Evolutionary conservation across 805 yeast genomes (phyloP).

Genomic region (Kazachstania africana): DNA sequence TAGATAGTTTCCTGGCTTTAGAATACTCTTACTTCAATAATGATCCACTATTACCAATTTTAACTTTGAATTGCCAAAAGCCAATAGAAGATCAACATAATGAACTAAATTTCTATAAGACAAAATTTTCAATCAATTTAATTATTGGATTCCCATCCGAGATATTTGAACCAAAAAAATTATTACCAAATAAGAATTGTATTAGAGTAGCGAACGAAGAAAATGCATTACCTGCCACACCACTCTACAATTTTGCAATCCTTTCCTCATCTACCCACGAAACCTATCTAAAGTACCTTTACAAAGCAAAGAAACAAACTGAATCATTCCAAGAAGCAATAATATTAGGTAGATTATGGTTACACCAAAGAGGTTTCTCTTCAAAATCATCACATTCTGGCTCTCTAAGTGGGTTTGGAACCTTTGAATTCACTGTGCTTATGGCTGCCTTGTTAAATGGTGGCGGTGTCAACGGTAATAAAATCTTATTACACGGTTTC

Average conservation of each 20-base stretch:
- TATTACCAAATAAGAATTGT: conserved; percentile 72
- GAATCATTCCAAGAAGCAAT: conserved; percentile 83
- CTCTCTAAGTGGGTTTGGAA: conserved; percentile 67
- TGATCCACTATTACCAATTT: conserved; percentile 64
- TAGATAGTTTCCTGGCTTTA: conserved; percentile 34
- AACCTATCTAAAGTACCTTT: conserved; percentile 61
- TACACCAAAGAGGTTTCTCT: conserved; percentile 72
- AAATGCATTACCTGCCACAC: conserved; percentile 52
- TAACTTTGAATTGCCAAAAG: conserved; percentile 43
- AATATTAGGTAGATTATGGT: conserved; percentile 79
- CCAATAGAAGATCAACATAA: conserved; percentile 4
- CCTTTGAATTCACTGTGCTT: conserved; percentile 73
- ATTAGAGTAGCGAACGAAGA: conserved; percentile 50
- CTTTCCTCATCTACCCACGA: conserved; percentile 58
- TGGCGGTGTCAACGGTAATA: conserved; percentile 66
- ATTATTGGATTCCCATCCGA: conserved; percentile 64
- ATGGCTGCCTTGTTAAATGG: conserved; percentile 78
- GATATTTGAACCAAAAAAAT: conserved; percentile 60
- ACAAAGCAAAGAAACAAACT: conserved; percentile 62
- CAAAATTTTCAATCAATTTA: conserved; percentile 61
- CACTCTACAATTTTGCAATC: conserved; percentile 74
- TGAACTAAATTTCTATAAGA: conserved; percentile 50
- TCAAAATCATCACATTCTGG: conserved; percentile 47
- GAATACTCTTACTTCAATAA: conserved; percentile 65
- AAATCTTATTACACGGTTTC: conserved; percentile 72